A percentile compares a stretch with the other conserved stretches of the same genome.
phyloP scores from a whole-genome alignment of 306 rosid genomes.

The Delonix regia region DNA sequence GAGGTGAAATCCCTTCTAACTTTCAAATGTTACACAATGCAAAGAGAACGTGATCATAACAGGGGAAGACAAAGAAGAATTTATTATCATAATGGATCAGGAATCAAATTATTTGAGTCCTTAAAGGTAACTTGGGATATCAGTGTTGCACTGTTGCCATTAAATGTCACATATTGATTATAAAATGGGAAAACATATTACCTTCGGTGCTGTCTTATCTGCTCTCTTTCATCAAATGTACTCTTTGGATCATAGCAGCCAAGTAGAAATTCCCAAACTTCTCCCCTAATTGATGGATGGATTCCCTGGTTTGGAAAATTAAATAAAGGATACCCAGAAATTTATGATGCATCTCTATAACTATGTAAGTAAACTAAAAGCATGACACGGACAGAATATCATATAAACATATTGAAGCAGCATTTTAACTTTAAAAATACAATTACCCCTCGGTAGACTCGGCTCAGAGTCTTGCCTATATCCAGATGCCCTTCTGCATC shows the following conservation, averaged over 20 bases:
- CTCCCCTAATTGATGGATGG: conserved; percentile 97
- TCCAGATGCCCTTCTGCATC: conserved; percentile 81
- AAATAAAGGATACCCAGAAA: conserved; percentile 26
- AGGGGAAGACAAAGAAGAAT: neutral
- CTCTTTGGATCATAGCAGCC: conserved; percentile 88
- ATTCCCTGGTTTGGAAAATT: conserved; percentile 65
- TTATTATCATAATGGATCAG: neutral
- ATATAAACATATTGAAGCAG: conserved; percentile 33
- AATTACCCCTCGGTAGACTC: conserved; percentile 90
- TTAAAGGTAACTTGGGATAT: neutral
- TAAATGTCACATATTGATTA: neutral
- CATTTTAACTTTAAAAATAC: conserved; percentile 39
- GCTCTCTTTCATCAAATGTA: conserved; percentile 94
- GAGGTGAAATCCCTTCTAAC: neutral
- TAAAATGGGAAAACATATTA: conserved; percentile 36
- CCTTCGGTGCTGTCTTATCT: conserved; percentile 74
- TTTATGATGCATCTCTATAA: conserved; percentile 8
- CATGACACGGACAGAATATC: conserved; percentile 22
- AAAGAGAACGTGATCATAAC: conserved; percentile 19
- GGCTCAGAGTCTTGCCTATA: conserved; percentile 80
- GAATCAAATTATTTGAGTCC: neutral
- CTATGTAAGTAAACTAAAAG: neutral
- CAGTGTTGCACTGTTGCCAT: neutral
- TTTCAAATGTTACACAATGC: conserved; percentile 15
- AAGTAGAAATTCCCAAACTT: conserved; percentile 98